phyloP scores from a whole-genome alignment of 2,329 filamentous ascomycete species.

The Achaetomium macrosporum region DNA sequence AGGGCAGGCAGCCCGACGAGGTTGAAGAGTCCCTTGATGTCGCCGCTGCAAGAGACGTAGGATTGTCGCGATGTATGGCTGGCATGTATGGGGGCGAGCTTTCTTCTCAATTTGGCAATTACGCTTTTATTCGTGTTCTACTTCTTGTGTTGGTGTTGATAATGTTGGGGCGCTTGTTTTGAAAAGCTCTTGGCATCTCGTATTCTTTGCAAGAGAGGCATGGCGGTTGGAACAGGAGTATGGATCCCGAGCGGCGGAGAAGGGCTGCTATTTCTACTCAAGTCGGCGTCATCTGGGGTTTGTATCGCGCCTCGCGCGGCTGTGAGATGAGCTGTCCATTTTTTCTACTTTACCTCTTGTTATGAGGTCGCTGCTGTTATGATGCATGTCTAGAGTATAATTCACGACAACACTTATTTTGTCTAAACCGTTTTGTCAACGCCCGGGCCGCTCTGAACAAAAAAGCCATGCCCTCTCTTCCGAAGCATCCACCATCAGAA shows the following conservation, averaged over 20 bases:
- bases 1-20: slow-evolving; percentile 53
- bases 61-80: neutral
- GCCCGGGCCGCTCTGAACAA: no score
- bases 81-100: neutral
- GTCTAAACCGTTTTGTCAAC: neutral
- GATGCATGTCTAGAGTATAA: slow-evolving; percentile 4
- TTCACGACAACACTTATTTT: neutral
- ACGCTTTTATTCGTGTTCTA: neutral
- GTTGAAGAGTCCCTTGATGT: slow-evolving; percentile 52
- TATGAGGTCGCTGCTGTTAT: slow-evolving; percentile 7
- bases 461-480: neutral
- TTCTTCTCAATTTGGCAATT: slow-evolving; percentile 1
- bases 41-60: slow-evolving; percentile 39
- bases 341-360: neutral
- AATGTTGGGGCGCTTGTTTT: neutral
- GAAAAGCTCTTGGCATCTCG: slow-evolving; percentile 7
- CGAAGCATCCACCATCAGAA: neutral
- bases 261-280: slow-evolving; percentile 4
- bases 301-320: neutral
- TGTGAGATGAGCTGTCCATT: neutral
- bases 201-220: slow-evolving; percentile 6
- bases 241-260: neutral
- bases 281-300: neutral
- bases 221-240: slow-evolving; percentile 1
- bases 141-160: slow-evolving; percentile 9